Evolutionary conservation across 805 yeast species (phyloP).

Genomic region (Jamesozyma lodderae): DNA sequence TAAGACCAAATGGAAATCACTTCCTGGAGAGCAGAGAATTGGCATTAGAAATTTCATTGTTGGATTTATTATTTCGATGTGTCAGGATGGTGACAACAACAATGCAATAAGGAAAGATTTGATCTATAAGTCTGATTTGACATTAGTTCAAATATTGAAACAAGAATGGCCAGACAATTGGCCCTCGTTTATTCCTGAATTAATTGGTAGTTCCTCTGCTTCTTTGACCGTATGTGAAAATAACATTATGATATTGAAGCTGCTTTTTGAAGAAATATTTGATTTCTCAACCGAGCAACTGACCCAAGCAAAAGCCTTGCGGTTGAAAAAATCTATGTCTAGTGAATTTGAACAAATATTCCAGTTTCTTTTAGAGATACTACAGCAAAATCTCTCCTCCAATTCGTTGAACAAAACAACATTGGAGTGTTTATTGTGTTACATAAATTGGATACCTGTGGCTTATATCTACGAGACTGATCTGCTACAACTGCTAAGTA

Average conservation of each 20-base stretch:
- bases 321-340: slow-evolving; percentile 69
- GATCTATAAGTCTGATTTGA: slow-evolving; percentile 84
- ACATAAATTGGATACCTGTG: slow-evolving; percentile 86
- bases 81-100: slow-evolving; percentile 52
- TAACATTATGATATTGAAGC: slow-evolving; percentile 79
- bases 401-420: slow-evolving; percentile 74
- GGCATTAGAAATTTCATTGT: slow-evolving; percentile 91
- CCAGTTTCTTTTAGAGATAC: slow-evolving; percentile 79
- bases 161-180: slow-evolving; percentile 98
- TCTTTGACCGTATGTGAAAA: slow-evolving; percentile 91
- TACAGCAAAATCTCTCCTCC: slow-evolving; percentile 62
- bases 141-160: slow-evolving; percentile 83
- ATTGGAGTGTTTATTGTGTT: slow-evolving; percentile 64
- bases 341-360: slow-evolving; percentile 87
- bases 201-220: slow-evolving; percentile 70
- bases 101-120: slow-evolving; percentile 57
- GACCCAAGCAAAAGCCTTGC: slow-evolving; percentile 86
- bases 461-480: slow-evolving; percentile 81
- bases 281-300: slow-evolving; percentile 85
- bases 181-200: slow-evolving; percentile 92
- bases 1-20: slow-evolving; percentile 81
- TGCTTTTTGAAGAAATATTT: slow-evolving; percentile 87
- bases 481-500: slow-evolving; percentile 55
- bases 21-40: slow-evolving; percentile 75
- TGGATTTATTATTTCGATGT: slow-evolving; percentile 81